Base-by-base conservation (phyloP, 495 filamentous ascomycete genomes). In the Amniculicola lignicola region DNA sequence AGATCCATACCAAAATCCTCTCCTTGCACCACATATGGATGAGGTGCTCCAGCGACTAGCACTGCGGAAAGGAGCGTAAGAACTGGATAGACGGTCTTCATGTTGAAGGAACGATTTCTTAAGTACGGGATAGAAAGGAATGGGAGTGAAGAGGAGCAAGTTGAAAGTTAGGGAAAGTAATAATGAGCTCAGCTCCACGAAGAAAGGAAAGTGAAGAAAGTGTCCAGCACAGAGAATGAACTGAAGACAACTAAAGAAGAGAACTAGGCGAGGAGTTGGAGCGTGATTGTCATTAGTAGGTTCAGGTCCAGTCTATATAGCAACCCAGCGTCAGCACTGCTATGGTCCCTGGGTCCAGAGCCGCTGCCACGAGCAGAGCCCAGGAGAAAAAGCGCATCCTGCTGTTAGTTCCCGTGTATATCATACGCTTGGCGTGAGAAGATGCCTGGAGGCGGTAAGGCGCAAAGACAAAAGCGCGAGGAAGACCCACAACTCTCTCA, bases 101-200 rank as follows among this genome's bases (percentile, higher is more conserved):
- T 63, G 16, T 15, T 64, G 56, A 53, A 39, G 15, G 24, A 14
- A 35, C 16, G 27, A 11, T 44, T 27, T n/a, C 5, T 14, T 19
- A 4, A 12, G 5, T 33, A 23, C 11, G 23, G 18, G 44, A 21
- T 1, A n/a, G 3, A 50, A 50, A 50, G 42, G 51, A 50, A 36
- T 50, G 54, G 28, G 54, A 37, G 23, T 29, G 23, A 27, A 44
- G 31, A 48, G 33, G 45, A 55, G 22, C 44, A 35, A 46, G 23
- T 55, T 23, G 19, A 48, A 56, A 46, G 42, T 54, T 38, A 59
- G 45, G 25, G 47, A 52, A 51, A 43, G 41, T 51, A 52, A 52
- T 19, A 56, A 14, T 56, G 61, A 64, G 61, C 61, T 60, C 61
- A 56, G 61, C 55, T 64, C 61, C 15, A 46, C 35, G 35, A 63